Percentiles rank a stretch among this genome's conserved stretches.
phyloP scores from a whole-genome alignment of 1,284 basidiomycete genomes.

The Sporisorium sorghi region DNA sequence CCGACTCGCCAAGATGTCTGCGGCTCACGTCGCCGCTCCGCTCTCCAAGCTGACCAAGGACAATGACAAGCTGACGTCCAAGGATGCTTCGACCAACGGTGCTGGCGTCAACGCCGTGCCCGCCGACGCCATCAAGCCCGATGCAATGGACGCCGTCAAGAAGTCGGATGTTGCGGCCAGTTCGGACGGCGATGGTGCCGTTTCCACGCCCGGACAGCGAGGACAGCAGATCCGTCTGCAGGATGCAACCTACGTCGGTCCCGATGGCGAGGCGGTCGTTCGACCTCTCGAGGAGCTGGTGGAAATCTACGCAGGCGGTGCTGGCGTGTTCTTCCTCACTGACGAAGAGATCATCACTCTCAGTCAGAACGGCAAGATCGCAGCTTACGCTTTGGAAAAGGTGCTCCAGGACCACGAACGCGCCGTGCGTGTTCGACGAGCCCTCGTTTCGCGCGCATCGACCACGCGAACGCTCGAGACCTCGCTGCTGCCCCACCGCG shows the following conservation, averaged over 20 bases:
- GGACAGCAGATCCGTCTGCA: constrained; percentile 44
- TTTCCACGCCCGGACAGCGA: constrained; percentile 32
- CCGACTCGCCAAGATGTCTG: constrained; percentile 61
- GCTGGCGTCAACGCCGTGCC: constrained; percentile 39
- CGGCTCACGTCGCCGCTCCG: constrained; percentile 27
- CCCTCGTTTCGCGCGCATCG: constrained; percentile 90
- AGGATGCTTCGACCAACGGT: constrained; percentile 9
- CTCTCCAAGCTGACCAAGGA: constrained; percentile 42
- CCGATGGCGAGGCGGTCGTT: constrained; percentile 54
- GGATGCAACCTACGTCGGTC: constrained; percentile 39
- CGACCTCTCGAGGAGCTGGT: constrained; percentile 80
- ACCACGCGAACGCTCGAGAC: constrained; percentile 84
- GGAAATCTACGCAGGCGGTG: constrained; percentile 85
- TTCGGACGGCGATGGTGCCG: constrained; percentile 51
- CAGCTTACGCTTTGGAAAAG: constrained; percentile 94
- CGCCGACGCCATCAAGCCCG: constrained; percentile 35
- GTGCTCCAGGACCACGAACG: constrained; percentile 85
- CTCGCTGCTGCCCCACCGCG: constrained; percentile 83
- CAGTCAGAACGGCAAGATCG: constrained; percentile 91
- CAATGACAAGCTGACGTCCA: constrained; percentile 27
- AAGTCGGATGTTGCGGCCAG: constrained; percentile 36
- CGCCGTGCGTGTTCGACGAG: constrained; percentile 87
- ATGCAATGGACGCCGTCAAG: constrained; percentile 37
- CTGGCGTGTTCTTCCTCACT: constrained; percentile 75
- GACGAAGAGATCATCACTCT: constrained; percentile 94